These are phyloP conservation scores for Malus asiatica DNA, from an alignment of 306 rosid species.

Conservation along the genomic window DNA sequence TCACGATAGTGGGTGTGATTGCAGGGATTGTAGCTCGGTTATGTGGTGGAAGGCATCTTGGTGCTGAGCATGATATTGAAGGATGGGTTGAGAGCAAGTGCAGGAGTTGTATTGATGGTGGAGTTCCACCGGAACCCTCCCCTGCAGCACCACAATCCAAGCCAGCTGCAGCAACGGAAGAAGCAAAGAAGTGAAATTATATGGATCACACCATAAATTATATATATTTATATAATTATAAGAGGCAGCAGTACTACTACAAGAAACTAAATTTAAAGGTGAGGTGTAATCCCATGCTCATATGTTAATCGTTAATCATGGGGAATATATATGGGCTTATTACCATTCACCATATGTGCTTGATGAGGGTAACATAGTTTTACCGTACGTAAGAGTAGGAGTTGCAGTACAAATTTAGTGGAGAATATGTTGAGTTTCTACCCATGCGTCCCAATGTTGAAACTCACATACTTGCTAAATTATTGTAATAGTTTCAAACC, in stretches of 20 bases:
- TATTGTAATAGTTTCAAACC: too few species aligned
- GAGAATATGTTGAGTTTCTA: too few species aligned
- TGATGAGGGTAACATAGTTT: neutral
- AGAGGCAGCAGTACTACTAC: neutral
- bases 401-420: neutral
- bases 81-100: slow-evolving; percentile 83
- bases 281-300: too few species aligned
- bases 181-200: slow-evolving; percentile 33
- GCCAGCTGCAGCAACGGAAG: slow-evolving; percentile 26
- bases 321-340: neutral
- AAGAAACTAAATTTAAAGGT: neutral
- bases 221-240: neutral
- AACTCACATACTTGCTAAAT: too few species aligned
- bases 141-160: slow-evolving; percentile 36
- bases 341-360: neutral
- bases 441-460: too few species aligned
- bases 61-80: slow-evolving; percentile 72
- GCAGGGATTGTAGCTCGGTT: slow-evolving; percentile 71
- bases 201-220: neutral
- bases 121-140: slow-evolving; percentile 32
- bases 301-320: neutral
- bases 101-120: slow-evolving; percentile 73
- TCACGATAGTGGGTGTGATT: slow-evolving; percentile 56
- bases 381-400: neutral
- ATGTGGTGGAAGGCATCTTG: slow-evolving; percentile 75